phyloP scores from a whole-genome alignment of 1,284 basidiomycete genomes.

The Puccinia coronata region DNA sequence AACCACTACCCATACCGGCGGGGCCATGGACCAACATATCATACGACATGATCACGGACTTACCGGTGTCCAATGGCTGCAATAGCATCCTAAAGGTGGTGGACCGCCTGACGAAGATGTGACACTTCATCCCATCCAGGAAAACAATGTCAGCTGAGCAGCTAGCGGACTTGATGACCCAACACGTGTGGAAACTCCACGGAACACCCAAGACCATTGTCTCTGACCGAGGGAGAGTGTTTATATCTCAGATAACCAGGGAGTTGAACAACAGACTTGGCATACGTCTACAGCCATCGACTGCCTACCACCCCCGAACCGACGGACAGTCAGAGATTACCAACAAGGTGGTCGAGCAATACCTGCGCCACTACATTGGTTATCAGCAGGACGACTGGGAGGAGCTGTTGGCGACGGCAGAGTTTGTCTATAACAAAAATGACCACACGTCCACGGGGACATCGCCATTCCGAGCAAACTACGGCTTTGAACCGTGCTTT shows the following conservation, averaged over 20 bases:
- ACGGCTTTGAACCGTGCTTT: not conserved
- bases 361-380: constrained; percentile 33
- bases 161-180: too few species aligned
- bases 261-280: not conserved
- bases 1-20: constrained; percentile 58
- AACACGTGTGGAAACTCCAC: too few species aligned
- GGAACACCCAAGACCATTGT: too few species aligned
- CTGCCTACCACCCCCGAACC: constrained; percentile 10
- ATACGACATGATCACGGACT: not conserved
- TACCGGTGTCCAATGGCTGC: not conserved
- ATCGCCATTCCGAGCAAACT: not conserved
- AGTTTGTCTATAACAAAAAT: constrained; percentile 21
- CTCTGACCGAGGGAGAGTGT: too few species aligned
- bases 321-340: too few species aligned
- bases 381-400: constrained; percentile 46
- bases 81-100: not conserved
- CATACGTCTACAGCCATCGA: not conserved
- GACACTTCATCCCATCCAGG: too few species aligned
- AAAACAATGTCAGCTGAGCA: too few species aligned
- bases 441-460: too few species aligned
- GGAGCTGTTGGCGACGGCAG: constrained; percentile 24
- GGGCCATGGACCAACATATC: constrained; percentile 37
- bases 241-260: too few species aligned
- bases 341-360: constrained; percentile 26
- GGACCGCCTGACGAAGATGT: too few species aligned